A percentile compares a stretch with the other conserved stretches of the same genome.
Conservation (phyloP, 2,329 filamentous ascomycete species). For the Alternaria tenuissima region DNA sequence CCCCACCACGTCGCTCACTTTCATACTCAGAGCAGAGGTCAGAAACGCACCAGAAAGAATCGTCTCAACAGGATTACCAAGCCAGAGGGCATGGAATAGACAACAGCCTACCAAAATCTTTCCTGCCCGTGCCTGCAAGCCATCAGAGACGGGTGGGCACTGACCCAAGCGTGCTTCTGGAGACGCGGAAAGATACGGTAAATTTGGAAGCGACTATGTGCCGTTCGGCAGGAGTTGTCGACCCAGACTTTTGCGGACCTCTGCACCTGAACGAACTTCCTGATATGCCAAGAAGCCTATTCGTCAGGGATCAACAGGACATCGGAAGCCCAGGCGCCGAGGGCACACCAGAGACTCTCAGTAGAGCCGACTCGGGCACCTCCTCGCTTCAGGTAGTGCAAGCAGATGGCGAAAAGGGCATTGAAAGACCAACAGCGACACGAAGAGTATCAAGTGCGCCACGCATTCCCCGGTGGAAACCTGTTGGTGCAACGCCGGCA, state of each 20-base stretch:
- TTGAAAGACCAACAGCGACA: not conserved
- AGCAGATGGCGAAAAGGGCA: not conserved
- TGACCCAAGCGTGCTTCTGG: conserved; percentile 2
- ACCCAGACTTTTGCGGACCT: conserved; percentile 5
- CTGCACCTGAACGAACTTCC: conserved; percentile 14
- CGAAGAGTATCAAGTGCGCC: not conserved
- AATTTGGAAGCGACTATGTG: conserved; percentile 13
- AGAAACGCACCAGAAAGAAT: not conserved
- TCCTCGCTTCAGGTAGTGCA: conserved; percentile 3
- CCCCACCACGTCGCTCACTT: not conserved
- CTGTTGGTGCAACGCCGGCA: not conserved
- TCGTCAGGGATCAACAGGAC: not conserved
- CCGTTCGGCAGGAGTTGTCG: conserved; percentile 15
- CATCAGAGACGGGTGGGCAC: not conserved
- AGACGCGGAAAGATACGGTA: conserved; percentile 22
- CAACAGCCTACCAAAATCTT: not conserved
- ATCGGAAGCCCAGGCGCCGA: not conserved
- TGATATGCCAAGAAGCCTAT: conserved; percentile 2
- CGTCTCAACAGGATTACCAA: not conserved
- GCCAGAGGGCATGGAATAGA: not conserved
- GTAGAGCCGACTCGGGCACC: conserved; percentile 3
- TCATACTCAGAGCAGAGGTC: not conserved
- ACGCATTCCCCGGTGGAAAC: not conserved
- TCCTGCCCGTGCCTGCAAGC: not conserved
- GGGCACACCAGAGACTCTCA: not conserved